Percentiles rank a stretch among this genome's conserved stretches.
Conservation (phyloP, 2,329 filamentous ascomycete genomes). For the Gaeumannomyces tritici region DNA sequence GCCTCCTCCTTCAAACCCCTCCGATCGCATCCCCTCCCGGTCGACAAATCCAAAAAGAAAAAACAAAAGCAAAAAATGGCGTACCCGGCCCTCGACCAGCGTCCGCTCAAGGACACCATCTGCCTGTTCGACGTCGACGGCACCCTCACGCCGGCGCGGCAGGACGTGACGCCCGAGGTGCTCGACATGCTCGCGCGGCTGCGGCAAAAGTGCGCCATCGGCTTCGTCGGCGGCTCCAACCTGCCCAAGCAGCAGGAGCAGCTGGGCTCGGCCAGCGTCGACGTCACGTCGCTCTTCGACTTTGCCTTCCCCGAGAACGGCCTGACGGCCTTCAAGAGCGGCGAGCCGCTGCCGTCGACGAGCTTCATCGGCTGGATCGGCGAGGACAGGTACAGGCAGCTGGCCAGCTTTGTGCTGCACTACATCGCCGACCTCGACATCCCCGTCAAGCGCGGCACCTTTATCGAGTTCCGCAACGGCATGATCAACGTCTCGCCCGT, state of each 20-base stretch:
- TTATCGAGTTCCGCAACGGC: constrained; percentile 82
- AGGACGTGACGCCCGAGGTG: constrained; percentile 65
- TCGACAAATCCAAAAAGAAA: background rate
- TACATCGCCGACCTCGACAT: constrained; percentile 79
- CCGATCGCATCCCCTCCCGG: background rate
- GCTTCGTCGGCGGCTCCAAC: constrained; percentile 89
- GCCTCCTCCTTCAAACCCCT: background rate
- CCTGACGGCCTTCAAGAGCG: constrained; percentile 79
- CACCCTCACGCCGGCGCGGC: constrained; percentile 76
- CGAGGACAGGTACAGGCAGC: constrained; percentile 70
- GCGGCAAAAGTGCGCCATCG: constrained; percentile 80
- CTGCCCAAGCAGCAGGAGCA: constrained; percentile 94
- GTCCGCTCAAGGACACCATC: constrained; percentile 87
- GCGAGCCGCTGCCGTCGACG: constrained; percentile 62
- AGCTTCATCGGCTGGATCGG: constrained; percentile 91
- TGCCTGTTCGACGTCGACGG: constrained; percentile 94
- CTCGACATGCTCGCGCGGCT: constrained; percentile 69
- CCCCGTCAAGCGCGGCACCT: constrained; percentile 75
- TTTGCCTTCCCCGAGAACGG: constrained; percentile 98
- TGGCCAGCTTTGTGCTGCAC: constrained; percentile 67
- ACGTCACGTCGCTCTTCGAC: constrained; percentile 85
- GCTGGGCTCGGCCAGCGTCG: constrained; percentile 56
- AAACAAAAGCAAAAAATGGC: constrained; percentile 9
- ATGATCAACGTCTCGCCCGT: constrained; percentile 83
- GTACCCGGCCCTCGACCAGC: constrained; percentile 70